Evolutionary conservation across 192 early-diverging fungal species (phyloP).

Genomic region (Podila epicladia): DNA sequence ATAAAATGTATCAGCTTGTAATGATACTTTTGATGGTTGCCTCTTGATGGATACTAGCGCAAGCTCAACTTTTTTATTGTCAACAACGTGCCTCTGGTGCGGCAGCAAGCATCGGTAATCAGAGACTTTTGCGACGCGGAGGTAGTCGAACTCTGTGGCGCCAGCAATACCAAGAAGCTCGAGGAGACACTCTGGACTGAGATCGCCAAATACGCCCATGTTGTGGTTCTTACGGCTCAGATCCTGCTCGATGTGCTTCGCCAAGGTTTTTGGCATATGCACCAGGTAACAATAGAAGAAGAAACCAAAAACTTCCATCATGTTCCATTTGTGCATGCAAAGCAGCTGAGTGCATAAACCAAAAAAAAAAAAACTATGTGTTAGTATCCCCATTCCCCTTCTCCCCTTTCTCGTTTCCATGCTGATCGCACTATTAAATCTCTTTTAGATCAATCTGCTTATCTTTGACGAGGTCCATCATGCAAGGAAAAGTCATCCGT

Average conservation of each 20-base stretch:
- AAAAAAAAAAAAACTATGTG: not conserved
- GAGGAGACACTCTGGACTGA: constrained; percentile 65
- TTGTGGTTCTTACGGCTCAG: constrained; percentile 89
- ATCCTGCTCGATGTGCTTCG: constrained; percentile 84
- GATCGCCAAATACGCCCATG: constrained; percentile 67
- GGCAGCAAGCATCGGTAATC: constrained; percentile 88
- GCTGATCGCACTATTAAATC: not conserved
- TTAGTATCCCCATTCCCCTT: too few relatives aligned
- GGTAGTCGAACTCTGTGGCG: constrained; percentile 74
- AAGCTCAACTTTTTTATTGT: constrained; percentile 82
- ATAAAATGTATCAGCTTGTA: not conserved
- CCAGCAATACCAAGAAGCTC: constrained; percentile 74
- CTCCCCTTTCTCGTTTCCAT: not conserved
- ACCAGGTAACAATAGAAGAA: constrained; percentile 52
- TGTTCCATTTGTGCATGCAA: constrained; percentile 1
- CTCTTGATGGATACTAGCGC: constrained; percentile 20
- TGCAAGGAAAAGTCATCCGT: constrained; percentile 78
- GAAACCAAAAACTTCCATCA: not conserved
- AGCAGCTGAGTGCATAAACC: not conserved
- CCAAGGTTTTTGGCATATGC: constrained; percentile 70
- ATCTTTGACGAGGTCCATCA: constrained; percentile 99
- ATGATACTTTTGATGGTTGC: not conserved
- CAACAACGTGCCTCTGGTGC: constrained; percentile 86
- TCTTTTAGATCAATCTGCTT: constrained; percentile 74
- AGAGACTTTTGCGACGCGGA: constrained; percentile 67